A percentile compares a stretch with the other conserved stretches of the same genome.
phyloP scores from a whole-genome alignment of 495 filamentous ascomycete species.

The Talaromyces wortmannii region DNA sequence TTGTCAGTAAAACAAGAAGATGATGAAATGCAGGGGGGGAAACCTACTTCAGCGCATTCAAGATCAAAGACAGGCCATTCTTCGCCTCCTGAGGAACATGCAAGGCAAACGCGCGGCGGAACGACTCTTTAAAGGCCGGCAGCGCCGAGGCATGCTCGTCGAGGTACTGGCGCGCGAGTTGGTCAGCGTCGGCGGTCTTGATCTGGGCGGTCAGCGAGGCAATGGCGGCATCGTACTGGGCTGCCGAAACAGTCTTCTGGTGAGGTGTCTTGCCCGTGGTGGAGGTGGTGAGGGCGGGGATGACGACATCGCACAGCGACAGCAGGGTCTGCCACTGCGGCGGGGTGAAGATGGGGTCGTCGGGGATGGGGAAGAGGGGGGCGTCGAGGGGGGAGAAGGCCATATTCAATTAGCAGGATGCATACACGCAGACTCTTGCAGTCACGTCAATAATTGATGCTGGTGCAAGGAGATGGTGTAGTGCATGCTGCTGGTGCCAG shows the following conservation, averaged over 20 bases:
- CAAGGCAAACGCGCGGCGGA: slow-evolving; percentile 36
- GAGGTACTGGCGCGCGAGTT: slow-evolving; percentile 34
- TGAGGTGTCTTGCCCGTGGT: slow-evolving; percentile 14
- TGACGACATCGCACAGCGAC: slow-evolving; percentile 46
- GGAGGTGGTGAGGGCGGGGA: slow-evolving; percentile 41
- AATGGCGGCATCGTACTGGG: slow-evolving; percentile 25
- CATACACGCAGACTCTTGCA: slow-evolving; percentile 9
- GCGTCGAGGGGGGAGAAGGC: slow-evolving; percentile 25
- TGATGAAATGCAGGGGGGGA: neutral
- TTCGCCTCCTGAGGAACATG: slow-evolving; percentile 38
- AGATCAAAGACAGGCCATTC: slow-evolving; percentile 42
- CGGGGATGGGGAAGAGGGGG: slow-evolving; percentile 32
- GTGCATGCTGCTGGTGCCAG: too few species aligned
- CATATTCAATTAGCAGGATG: too few species aligned
- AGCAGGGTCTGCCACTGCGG: slow-evolving; percentile 51
- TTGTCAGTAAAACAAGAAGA: slow-evolving; percentile 2
- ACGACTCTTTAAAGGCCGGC: slow-evolving; percentile 32
- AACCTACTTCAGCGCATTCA: slow-evolving; percentile 49
- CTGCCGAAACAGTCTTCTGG: slow-evolving; percentile 23
- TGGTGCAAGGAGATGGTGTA: neutral
- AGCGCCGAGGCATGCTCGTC: slow-evolving; percentile 42
- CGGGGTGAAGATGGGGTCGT: slow-evolving; percentile 32
- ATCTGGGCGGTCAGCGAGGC: slow-evolving; percentile 20
- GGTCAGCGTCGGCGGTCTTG: slow-evolving; percentile 19
- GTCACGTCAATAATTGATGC: neutral